Conservation (phyloP, 371 early-diverging fungal genomes). For the Mortierella sp. region DNA sequence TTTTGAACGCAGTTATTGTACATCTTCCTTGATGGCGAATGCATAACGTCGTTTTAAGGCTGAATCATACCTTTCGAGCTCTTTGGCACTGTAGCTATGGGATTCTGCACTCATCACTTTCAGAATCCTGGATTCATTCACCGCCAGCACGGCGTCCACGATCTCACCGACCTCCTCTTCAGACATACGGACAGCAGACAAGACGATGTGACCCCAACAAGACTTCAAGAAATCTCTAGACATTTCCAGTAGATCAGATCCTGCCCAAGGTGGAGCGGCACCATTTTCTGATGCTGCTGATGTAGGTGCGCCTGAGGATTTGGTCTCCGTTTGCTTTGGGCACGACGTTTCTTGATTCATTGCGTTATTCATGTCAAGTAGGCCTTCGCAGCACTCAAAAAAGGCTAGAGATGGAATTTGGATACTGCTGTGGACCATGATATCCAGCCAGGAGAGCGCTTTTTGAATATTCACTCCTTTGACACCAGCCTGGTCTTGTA, state of each 20-base stretch:
- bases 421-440: conserved; percentile 44
- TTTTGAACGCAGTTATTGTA: not conserved
- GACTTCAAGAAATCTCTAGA: conserved; percentile 21
- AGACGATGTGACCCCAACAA: conserved; percentile 28
- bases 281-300: not conserved
- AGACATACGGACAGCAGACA: conserved; percentile 15
- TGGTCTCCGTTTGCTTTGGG: not conserved
- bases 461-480: conserved; percentile 7
- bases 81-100: not conserved
- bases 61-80: conserved; percentile 28
- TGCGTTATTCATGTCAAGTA: conserved; percentile 13
- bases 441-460: conserved; percentile 31
- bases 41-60: not conserved
- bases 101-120: conserved; percentile 6
- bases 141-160: conserved; percentile 27
- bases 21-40: too few species aligned
- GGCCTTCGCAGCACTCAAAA: conserved; percentile 30
- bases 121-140: conserved; percentile 20
- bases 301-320: not conserved
- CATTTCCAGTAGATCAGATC: conserved; percentile 8
- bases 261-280: not conserved
- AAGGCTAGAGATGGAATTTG: conserved; percentile 29
- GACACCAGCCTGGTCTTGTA: not conserved
- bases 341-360: not conserved
- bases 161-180: conserved; percentile 23